Percentiles rank a stretch among this genome's conserved stretches.
Conservation (phyloP, 2,329 filamentous ascomycete species). For the Venturia carpophila region DNA sequence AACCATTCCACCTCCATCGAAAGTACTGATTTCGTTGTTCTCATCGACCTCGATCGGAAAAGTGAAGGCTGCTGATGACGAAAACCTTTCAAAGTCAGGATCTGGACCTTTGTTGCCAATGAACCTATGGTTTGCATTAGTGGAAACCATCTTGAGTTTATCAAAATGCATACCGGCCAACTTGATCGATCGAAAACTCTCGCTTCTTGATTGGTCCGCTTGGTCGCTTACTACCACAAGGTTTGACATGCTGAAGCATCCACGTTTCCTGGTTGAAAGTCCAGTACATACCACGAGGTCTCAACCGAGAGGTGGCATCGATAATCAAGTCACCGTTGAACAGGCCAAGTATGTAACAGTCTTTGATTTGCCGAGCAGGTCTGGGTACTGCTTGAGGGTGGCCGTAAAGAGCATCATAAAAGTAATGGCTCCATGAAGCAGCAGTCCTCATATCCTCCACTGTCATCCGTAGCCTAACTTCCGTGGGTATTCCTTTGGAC, state of each 20-base stretch:
- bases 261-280: background rate
- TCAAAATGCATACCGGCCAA: background rate
- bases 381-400: background rate
- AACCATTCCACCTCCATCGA: background rate
- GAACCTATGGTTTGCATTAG: background rate
- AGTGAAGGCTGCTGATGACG: background rate
- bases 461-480: background rate
- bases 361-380: background rate
- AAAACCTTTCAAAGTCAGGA: background rate
- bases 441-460: background rate
- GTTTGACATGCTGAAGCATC: constrained; percentile 1
- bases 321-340: background rate
- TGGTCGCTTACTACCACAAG: background rate
- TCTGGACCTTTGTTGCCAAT: background rate
- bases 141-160: too few relatives aligned
- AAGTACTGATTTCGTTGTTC: background rate
- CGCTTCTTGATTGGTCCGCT: background rate
- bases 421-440: background rate
- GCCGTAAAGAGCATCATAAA: background rate
- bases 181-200: background rate
- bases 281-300: constrained; percentile 9
- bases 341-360: background rate
- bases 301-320: background rate
- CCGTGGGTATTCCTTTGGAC: background rate
- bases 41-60: background rate